Evolutionary conservation across 768 basidiomycete genomes (phyloP).

Genomic region (Hydnum rufescens): DNA sequence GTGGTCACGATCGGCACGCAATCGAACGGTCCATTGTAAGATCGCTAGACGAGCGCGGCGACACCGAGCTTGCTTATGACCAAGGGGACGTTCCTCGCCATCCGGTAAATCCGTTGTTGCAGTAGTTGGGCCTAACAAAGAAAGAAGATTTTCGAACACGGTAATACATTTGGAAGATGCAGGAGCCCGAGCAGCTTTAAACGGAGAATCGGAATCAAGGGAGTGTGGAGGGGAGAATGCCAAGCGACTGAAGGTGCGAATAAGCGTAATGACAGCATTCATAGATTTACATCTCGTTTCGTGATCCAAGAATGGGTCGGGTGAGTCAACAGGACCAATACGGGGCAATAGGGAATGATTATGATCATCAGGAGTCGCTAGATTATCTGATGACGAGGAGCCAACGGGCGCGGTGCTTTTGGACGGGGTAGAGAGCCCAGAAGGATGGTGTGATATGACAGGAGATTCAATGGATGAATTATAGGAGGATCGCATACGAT

Average conservation of each 20-base stretch:
- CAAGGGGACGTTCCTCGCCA: neutral
- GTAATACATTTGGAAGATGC: conserved; percentile 19
- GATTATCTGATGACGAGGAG: neutral
- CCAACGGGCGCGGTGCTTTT: neutral
- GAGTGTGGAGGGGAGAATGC: conserved; percentile 18
- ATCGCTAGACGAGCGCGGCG: conserved; percentile 44
- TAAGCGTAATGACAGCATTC: conserved; percentile 15
- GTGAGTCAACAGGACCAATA: neutral
- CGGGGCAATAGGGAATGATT: too few species aligned
- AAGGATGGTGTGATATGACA: too few species aligned
- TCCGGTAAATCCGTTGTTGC: conserved; percentile 4
- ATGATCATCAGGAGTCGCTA: neutral
- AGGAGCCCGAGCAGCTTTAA: conserved; percentile 15
- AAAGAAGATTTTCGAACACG: conserved; percentile 23
- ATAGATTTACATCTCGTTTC: conserved; percentile 8
- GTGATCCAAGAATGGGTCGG: neutral
- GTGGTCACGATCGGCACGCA: conserved; percentile 82
- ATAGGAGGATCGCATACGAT: neutral
- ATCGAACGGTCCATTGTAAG: conserved; percentile 71
- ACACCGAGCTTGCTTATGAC: conserved; percentile 15
- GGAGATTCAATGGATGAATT: neutral
- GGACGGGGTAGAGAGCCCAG: conserved; percentile 5
- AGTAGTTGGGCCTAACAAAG: conserved; percentile 18
- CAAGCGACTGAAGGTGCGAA: conserved; percentile 21
- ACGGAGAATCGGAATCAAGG: conserved; percentile 10